phyloP scores from a whole-genome alignment of 495 filamentous ascomycete genomes.

The Peziza echinospora region DNA sequence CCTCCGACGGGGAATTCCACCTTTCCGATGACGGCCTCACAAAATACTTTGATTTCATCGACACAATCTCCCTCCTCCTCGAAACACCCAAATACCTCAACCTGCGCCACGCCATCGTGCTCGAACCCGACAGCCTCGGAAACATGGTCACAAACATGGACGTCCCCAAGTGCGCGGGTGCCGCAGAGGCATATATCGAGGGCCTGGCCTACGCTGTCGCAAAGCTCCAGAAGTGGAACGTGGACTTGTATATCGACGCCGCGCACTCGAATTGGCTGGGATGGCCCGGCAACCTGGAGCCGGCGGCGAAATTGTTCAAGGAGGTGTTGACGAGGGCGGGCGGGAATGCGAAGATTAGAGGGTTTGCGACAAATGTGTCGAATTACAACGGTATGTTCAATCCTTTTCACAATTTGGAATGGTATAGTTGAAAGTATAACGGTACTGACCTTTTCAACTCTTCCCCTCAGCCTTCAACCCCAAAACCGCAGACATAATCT shows the following conservation, averaged over 20 bases:
- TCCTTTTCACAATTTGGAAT: not conserved
- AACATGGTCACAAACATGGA: constrained; percentile 41
- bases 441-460: not conserved
- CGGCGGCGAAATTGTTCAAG: constrained; percentile 31
- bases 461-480: not conserved
- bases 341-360: constrained; percentile 27
- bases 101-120: constrained; percentile 22
- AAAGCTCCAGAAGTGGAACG: constrained; percentile 33
- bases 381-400: constrained; percentile 30
- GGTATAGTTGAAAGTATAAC: too few species aligned
- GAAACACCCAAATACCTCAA: constrained; percentile 5
- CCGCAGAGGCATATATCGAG: constrained; percentile 31
- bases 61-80: constrained; percentile 1
- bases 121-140: constrained; percentile 40
- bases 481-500: not conserved
- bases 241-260: constrained; percentile 42
- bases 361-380: constrained; percentile 35
- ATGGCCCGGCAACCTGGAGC: constrained; percentile 34
- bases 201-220: constrained; percentile 37
- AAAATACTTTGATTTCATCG: constrained; percentile 35
- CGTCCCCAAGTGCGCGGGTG: constrained; percentile 32
- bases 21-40: constrained; percentile 28
- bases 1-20: constrained; percentile 37
- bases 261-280: constrained; percentile 34
- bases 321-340: constrained; percentile 29